Conservation (phyloP, 495 filamentous ascomycete species). For the Barbatosphaeria neglecta region DNA sequence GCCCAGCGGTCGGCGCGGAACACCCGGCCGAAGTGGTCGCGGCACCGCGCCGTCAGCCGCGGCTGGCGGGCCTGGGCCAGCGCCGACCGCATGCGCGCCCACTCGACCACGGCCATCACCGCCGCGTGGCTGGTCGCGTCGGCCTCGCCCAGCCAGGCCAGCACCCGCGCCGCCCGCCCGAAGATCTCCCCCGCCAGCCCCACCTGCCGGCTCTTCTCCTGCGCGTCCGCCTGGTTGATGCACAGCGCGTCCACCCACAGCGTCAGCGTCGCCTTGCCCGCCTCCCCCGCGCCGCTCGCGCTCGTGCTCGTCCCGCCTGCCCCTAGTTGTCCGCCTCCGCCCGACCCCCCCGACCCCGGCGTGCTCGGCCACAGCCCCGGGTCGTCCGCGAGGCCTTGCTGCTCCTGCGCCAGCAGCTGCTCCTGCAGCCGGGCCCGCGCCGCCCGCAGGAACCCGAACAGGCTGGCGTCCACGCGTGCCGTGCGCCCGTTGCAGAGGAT, state of each 20-base stretch:
- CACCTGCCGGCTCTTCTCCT: slow-evolving; percentile 7
- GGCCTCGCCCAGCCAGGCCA: slow-evolving; percentile 6
- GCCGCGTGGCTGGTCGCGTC: background rate
- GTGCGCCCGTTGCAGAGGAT: background rate
- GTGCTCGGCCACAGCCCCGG: too few relatives aligned
- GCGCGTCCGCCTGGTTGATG: slow-evolving; percentile 11
- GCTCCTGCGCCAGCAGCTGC: background rate
- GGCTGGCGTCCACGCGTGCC: background rate
- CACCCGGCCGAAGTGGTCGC: background rate
- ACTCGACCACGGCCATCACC: background rate
- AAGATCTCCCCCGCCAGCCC: slow-evolving; percentile 11
- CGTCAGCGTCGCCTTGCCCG: slow-evolving; percentile 1
- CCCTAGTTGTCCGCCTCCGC: too few relatives aligned
- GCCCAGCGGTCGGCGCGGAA: background rate
- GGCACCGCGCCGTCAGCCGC: background rate
- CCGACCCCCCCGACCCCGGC: too few relatives aligned
- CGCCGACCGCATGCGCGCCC: background rate
- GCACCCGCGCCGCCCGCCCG: slow-evolving; percentile 2
- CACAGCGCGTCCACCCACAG: slow-evolving; percentile 13
- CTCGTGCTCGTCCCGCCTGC: too few relatives aligned
- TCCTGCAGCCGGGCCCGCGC: background rate
- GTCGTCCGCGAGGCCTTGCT: too few relatives aligned
- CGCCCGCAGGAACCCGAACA: background rate
- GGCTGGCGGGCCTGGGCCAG: background rate
- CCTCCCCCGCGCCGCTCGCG: background rate